Conservation (phyloP, 2,329 filamentous ascomycete genomes). For the Beauveria caledonica region DNA sequence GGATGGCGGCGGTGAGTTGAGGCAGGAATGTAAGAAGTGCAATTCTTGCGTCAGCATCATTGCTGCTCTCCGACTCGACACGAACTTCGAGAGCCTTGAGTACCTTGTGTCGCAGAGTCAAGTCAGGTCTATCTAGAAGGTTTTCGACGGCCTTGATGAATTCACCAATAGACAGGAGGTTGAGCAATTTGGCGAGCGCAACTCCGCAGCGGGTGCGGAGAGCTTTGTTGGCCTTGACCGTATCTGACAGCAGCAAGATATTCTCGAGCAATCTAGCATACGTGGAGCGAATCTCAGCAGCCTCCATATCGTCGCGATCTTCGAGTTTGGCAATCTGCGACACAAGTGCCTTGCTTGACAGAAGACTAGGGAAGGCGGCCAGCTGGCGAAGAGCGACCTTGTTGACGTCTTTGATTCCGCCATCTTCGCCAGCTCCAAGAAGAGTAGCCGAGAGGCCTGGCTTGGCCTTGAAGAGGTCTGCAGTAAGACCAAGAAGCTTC, state of each 20-base stretch:
- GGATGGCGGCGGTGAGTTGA: slow-evolving; percentile 67
- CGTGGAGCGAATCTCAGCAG: slow-evolving; percentile 57
- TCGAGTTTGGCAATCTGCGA: slow-evolving; percentile 47
- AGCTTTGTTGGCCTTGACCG: slow-evolving; percentile 46
- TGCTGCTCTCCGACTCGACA: slow-evolving; percentile 63
- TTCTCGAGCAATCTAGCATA: slow-evolving; percentile 62
- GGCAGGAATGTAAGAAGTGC: slow-evolving; percentile 73
- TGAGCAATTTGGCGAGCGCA: slow-evolving; percentile 70
- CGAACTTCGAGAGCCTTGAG: slow-evolving; percentile 73
- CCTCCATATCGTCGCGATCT: slow-evolving; percentile 56
- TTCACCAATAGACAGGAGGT: slow-evolving; percentile 76
- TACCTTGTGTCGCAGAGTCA: slow-evolving; percentile 70
- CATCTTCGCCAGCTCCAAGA: slow-evolving; percentile 48
- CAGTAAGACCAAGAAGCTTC: slow-evolving; percentile 66
- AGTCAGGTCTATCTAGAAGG: slow-evolving; percentile 66
- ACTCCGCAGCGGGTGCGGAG: slow-evolving; percentile 56
- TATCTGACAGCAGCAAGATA: slow-evolving; percentile 57
- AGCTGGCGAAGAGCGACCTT: slow-evolving; percentile 47
- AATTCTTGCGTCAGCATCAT: slow-evolving; percentile 58
- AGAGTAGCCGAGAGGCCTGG: slow-evolving; percentile 65
- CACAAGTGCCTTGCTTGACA: slow-evolving; percentile 50
- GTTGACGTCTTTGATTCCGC: slow-evolving; percentile 38
- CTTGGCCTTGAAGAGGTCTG: slow-evolving; percentile 68
- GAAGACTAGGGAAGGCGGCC: slow-evolving; percentile 47
- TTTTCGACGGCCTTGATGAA: slow-evolving; percentile 83